These are phyloP conservation scores for Pleurotus djamor DNA, from an alignment of 768 basidiomycete species.

Conservation along the genomic window DNA sequence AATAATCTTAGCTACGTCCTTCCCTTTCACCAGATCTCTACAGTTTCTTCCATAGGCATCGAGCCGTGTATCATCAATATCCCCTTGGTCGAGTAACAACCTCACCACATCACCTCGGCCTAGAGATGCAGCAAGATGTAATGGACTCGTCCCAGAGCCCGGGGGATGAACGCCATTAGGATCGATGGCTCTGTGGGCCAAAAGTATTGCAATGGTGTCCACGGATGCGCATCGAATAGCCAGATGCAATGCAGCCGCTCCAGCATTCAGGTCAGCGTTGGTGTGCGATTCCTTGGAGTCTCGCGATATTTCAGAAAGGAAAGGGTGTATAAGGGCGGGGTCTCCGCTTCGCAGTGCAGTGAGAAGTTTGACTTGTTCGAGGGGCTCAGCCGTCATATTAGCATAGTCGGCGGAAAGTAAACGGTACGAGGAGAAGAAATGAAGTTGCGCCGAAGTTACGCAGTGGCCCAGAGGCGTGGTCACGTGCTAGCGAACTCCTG, in stretches of 20 bases:
- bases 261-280: slow-evolving; percentile 56
- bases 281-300: slow-evolving; percentile 41
- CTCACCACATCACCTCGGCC: slow-evolving; percentile 72
- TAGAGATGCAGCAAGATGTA: slow-evolving; percentile 65
- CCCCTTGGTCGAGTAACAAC: slow-evolving; percentile 75
- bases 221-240: slow-evolving; percentile 80
- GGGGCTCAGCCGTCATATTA: slow-evolving; percentile 26
- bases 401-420: not conserved
- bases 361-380: slow-evolving; percentile 65
- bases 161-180: slow-evolving; percentile 78
- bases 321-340: slow-evolving; percentile 76
- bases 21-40: slow-evolving; percentile 69
- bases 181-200: slow-evolving; percentile 74
- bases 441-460: not conserved
- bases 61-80: slow-evolving; percentile 73
- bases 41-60: slow-evolving; percentile 68
- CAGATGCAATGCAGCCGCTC: slow-evolving; percentile 75
- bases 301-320: slow-evolving; percentile 73
- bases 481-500: too few relatives aligned
- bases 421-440: not conserved
- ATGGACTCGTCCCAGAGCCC: slow-evolving; percentile 72
- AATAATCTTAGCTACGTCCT: slow-evolving; percentile 64
- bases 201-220: slow-evolving; percentile 65
- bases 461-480: not conserved
- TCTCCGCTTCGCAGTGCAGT: slow-evolving; percentile 69